Base-by-base conservation (phyloP, 208 protist genomes). In the Trypanosoma congolense region DNA sequence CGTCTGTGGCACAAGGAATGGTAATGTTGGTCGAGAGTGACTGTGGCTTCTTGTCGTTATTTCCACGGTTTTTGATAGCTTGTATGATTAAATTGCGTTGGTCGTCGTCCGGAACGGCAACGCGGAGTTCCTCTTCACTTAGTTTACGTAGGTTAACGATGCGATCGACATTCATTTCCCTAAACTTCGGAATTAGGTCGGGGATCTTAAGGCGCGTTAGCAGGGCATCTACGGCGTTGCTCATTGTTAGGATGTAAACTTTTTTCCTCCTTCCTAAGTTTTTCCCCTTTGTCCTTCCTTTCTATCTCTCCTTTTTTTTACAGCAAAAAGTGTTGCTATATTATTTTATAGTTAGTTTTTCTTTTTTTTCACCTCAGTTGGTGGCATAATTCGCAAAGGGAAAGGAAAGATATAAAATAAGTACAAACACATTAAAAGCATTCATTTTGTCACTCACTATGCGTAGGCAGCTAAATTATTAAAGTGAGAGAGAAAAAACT, bases 91-190 rank as follows among this genome's bases (percentile, higher is more conserved):
- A 26, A 33, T 78, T 41, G 21, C 86, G 75, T 66, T 91, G 70
- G 56, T 65, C 74, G 28, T 76, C 65, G 56, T 96, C 83, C 4
- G 90, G 83, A 38, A 96, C 68, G n/a, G 68, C 69, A 30, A 74
- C 52, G n/a, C 58, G 53, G 24, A 93, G 71, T 14, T 88, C 64
- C 0, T 75, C 73, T 33, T 88, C 82, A 16, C 69, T 74, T 44
- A 96, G 66, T 53, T 77, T 77, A 40, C 85, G 78, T 35, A 96
- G 77, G 21, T 61, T 70, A 9, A 92, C 67, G 46, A 93, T 70
- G 18, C 81, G 80, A 22, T 85, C 78, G 35, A 96, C 55, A 24
- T 75, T 75, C 69, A 81, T 81, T 30, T 75, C 74, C 55, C 74
- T 64, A 43, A 96, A 90, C 26, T 64, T 73, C 18, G 75, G 74